These are phyloP conservation scores for Mucor piriformis DNA, from an alignment of 371 early-diverging fungal species.

Conservation along the genomic window DNA sequence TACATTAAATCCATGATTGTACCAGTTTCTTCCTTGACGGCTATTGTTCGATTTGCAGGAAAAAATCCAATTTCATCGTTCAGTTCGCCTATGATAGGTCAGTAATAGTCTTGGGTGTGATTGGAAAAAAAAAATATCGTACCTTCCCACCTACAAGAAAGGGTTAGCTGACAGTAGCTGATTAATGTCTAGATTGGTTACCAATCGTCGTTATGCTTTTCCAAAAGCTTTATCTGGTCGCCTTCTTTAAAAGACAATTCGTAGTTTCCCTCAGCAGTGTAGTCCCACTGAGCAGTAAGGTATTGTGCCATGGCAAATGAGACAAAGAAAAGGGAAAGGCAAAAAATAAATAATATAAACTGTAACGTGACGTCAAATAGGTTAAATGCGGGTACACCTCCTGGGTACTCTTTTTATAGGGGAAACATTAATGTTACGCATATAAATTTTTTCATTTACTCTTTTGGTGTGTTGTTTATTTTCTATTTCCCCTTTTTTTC, in stretches of 20 bases:
- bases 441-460: slow-evolving; percentile 5
- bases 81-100: slow-evolving; percentile 33
- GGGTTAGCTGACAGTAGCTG: background rate
- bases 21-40: background rate
- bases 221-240: slow-evolving; percentile 46
- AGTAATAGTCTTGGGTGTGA: background rate
- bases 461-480: background rate
- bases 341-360: background rate
- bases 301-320: slow-evolving; percentile 40
- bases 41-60: slow-evolving; percentile 45
- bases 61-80: slow-evolving; percentile 51
- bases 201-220: slow-evolving; percentile 58
- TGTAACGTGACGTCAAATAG: slow-evolving; percentile 1
- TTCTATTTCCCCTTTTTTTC: background rate
- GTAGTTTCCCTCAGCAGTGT: slow-evolving; percentile 48
- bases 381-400: background rate
- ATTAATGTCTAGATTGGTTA: slow-evolving; percentile 5
- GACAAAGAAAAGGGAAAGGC: background rate
- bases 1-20: background rate
- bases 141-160: slow-evolving; percentile 56
- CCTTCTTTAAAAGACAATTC: slow-evolving; percentile 54
- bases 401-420: background rate
- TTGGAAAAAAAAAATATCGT: background rate
- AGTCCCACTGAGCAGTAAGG: slow-evolving; percentile 52
- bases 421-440: slow-evolving; percentile 10